Conservation (phyloP, 768 basidiomycete genomes). For the Pisolithus tinctorius region DNA sequence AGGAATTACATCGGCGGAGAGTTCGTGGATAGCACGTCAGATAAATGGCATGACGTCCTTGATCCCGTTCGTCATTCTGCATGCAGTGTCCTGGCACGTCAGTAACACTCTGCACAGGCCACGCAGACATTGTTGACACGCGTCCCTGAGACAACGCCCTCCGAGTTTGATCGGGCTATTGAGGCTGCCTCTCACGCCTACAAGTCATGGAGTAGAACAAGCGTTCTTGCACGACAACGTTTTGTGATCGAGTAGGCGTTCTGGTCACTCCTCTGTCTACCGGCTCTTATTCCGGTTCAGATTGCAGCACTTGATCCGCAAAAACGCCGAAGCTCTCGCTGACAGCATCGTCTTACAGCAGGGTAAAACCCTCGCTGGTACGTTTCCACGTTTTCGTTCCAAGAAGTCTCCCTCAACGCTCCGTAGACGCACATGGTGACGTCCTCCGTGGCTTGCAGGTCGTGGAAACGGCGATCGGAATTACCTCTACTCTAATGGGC, state of each 20-base stretch:
- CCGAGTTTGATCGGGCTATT: conserved; percentile 80
- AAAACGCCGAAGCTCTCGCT: conserved; percentile 82
- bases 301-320: conserved; percentile 79
- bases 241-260: conserved; percentile 78
- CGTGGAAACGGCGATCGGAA: conserved; percentile 71
- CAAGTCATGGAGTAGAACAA: conserved; percentile 83
- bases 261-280: not conserved
- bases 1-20: conserved; percentile 91
- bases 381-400: conserved; percentile 5
- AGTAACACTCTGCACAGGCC: conserved; percentile 40
- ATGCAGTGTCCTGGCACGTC: not conserved
- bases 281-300: conserved; percentile 33
- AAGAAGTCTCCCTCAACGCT: not conserved
- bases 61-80: conserved; percentile 70
- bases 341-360: conserved; percentile 90
- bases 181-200: conserved; percentile 79
- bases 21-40: conserved; percentile 75
- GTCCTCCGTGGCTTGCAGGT: conserved; percentile 89
- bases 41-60: conserved; percentile 77
- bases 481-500: conserved; percentile 80
- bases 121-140: conserved; percentile 86
- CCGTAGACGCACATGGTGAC: conserved; percentile 87
- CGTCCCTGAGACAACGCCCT: conserved; percentile 80
- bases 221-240: conserved; percentile 78
- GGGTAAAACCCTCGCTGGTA: conserved; percentile 87